Evolutionary conservation across 2,329 filamentous ascomycete species (phyloP).

Genomic region (Diaporthe australafricana): DNA sequence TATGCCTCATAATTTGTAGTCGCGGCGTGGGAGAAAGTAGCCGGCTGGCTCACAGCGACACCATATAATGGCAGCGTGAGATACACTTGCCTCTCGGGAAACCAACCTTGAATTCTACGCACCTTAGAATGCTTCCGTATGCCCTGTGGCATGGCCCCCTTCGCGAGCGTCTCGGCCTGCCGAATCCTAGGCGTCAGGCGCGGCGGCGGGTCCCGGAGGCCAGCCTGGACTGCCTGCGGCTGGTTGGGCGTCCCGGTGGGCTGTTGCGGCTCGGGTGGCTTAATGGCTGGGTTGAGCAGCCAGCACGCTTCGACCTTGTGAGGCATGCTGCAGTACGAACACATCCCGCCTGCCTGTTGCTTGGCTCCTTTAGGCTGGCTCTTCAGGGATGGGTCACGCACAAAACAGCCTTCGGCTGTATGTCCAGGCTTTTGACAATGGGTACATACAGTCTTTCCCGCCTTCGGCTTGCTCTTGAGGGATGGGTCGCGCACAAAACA

Average conservation of each 20-base stretch:
- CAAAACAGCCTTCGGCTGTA: neutral
- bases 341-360: neutral
- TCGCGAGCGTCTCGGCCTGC: neutral
- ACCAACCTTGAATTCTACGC: conserved; percentile 14
- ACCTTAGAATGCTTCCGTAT: neutral
- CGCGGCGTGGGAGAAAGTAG: too few relatives aligned
- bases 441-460: neutral
- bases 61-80: conserved; percentile 1
- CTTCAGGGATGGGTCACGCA: neutral
- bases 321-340: neutral
- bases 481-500: neutral
- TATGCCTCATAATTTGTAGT: neutral
- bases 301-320: neutral
- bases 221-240: too few relatives aligned
- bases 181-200: neutral
- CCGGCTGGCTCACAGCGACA: neutral
- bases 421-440: neutral
- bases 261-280: neutral
- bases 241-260: too few relatives aligned
- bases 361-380: neutral
- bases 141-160: neutral
- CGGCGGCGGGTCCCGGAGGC: neutral
- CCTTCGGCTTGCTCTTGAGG: neutral
- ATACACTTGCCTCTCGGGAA: neutral
- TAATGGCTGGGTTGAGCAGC: neutral